Evolutionary conservation across 768 basidiomycete genomes (phyloP).

Genomic region (Termitomyces sp.): DNA sequence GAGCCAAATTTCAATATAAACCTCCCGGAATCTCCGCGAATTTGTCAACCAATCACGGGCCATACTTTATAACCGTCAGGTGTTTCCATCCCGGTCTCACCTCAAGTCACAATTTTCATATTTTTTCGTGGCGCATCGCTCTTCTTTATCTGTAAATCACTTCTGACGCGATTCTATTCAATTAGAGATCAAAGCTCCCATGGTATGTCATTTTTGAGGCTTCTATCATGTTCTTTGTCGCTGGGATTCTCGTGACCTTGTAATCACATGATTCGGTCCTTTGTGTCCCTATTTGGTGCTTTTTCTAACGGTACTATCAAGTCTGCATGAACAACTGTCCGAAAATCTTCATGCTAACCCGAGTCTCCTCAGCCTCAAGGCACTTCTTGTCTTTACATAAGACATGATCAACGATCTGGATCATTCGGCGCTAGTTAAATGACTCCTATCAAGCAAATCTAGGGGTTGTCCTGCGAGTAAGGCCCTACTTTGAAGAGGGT

Average conservation of each 20-base stretch:
- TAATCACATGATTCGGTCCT: background rate
- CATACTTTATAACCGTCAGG: slow-evolving; percentile 9
- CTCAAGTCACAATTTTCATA: background rate
- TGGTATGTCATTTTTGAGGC: background rate
- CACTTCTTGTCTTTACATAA: background rate
- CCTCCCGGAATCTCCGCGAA: slow-evolving; percentile 2
- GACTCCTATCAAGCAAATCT: background rate
- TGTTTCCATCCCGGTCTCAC: background rate
- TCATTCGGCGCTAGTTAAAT: background rate
- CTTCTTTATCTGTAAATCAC: background rate
- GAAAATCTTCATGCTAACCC: background rate
- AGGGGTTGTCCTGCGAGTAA: background rate
- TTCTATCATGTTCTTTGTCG: background rate
- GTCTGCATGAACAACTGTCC: background rate
- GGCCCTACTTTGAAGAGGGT: background rate
- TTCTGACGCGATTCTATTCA: background rate
- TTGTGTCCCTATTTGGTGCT: too few relatives aligned
- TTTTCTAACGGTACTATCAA: too few relatives aligned
- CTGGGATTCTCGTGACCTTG: background rate
- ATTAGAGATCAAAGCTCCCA: background rate
- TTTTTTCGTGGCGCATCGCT: slow-evolving; percentile 4
- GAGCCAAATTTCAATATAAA: slow-evolving; percentile 11
- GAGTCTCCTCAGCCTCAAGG: background rate
- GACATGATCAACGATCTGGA: background rate
- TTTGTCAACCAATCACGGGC: slow-evolving; percentile 19